phyloP scores from a whole-genome alignment of 768 basidiomycete genomes.

The Strobilomyces echinocephalus region DNA sequence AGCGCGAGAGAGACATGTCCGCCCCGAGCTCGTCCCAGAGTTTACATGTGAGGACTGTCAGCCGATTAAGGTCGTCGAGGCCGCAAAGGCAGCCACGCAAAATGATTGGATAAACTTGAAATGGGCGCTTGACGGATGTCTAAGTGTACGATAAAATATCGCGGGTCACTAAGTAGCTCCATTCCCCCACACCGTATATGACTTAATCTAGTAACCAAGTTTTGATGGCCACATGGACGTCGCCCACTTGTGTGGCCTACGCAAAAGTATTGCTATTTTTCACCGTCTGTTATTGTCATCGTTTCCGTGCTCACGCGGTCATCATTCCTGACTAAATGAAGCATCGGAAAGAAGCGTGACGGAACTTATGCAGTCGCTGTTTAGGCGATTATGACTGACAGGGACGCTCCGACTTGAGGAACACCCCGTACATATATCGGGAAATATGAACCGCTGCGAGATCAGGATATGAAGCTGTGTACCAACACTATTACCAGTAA shows the following conservation, averaged over 20 bases:
- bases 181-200: background rate
- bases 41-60: background rate
- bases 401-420: slow-evolving; percentile 15
- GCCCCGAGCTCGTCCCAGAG: slow-evolving; percentile 21
- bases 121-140: background rate
- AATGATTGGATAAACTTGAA: slow-evolving; percentile 22
- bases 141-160: slow-evolving; percentile 12
- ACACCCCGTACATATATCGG: slow-evolving; percentile 17
- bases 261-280: slow-evolving; percentile 20
- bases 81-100: background rate
- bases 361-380: slow-evolving; percentile 20
- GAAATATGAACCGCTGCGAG: slow-evolving; percentile 19
- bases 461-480: slow-evolving; percentile 16
- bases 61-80: slow-evolving; percentile 8
- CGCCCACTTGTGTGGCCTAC: background rate
- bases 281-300: slow-evolving; percentile 18
- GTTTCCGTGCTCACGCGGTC: slow-evolving; percentile 1
- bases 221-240: slow-evolving; percentile 6
- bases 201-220: background rate
- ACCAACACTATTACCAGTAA: background rate
- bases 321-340: slow-evolving; percentile 14
- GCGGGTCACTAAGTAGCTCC: background rate
- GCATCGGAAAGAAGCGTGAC: slow-evolving; percentile 14
- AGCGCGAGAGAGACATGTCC: slow-evolving; percentile 17
- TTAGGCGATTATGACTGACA: slow-evolving; percentile 24